phyloP scores from a whole-genome alignment of 176 grass and related monocot species.

The Elaeis guineensis region DNA sequence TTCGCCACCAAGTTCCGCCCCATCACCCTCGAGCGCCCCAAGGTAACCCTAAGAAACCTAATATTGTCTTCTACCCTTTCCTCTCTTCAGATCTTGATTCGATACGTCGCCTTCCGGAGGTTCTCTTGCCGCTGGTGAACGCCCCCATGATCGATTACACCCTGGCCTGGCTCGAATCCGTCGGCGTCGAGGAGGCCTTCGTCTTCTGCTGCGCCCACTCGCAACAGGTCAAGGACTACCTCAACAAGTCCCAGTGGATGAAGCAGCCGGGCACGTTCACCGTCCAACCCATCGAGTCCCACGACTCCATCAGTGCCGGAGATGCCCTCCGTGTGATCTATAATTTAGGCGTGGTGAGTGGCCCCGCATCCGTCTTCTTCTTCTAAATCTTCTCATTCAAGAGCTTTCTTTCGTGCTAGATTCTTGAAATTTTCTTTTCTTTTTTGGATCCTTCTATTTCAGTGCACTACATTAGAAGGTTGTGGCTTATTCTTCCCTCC shows the following conservation, averaged over 20 bases:
- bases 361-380: too few relatives aligned
- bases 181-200: conserved; percentile 71
- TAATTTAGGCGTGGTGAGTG: conserved; percentile 42
- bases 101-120: conserved; percentile 23
- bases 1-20: conserved; percentile 79
- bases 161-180: conserved; percentile 79
- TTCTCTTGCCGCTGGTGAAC: conserved; percentile 77
- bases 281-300: conserved; percentile 55
- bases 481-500: too few relatives aligned
- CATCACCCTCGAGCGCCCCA: conserved; percentile 89
- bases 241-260: conserved; percentile 48
- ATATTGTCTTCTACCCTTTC: neutral
- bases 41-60: conserved; percentile 30
- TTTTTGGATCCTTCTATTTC: too few relatives aligned
- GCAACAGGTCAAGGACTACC: conserved; percentile 71
- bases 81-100: neutral
- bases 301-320: conserved; percentile 59
- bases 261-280: conserved; percentile 36
- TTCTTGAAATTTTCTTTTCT: too few relatives aligned
- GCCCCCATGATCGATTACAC: conserved; percentile 94
- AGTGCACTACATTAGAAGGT: too few relatives aligned
- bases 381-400: too few relatives aligned
- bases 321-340: conserved; percentile 68
- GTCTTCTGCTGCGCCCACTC: conserved; percentile 87
- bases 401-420: too few relatives aligned